A percentile compares a stretch with the other conserved stretches of the same genome.
phyloP scores from a whole-genome alignment of 148 eudicot genomes.

The Fagopyrum homotropicum region DNA sequence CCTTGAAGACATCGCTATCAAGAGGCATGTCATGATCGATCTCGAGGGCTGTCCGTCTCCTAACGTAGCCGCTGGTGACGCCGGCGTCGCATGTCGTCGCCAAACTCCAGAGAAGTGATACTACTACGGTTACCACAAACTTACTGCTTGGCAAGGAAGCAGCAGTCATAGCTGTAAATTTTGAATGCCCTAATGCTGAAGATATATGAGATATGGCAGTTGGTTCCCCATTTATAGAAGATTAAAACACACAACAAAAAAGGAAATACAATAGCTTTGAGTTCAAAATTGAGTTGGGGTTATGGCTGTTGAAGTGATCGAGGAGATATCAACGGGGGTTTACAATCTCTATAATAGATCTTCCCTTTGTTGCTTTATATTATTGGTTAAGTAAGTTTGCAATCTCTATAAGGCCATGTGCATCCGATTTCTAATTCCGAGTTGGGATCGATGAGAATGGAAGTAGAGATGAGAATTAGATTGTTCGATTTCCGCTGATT shows the following conservation, averaged over 20 bases:
- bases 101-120: neutral
- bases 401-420: no score
- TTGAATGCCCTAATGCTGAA: neutral
- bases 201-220: neutral
- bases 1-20: slow-evolving; percentile 42
- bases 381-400: no score
- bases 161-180: neutral
- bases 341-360: no score
- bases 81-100: slow-evolving; percentile 27
- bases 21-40: slow-evolving; percentile 48
- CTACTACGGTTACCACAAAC: neutral
- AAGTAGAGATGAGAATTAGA: no score
- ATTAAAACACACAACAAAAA: neutral
- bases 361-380: no score
- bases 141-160: neutral
- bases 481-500: no score
- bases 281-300: no score
- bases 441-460: no score
- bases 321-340: no score
- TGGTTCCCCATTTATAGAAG: neutral
- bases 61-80: slow-evolving; percentile 26
- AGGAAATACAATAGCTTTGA: no score
- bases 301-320: no score
- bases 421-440: no score
- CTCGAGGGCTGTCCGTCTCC: slow-evolving; percentile 12